Evolutionary conservation across 2,329 filamentous ascomycete species (phyloP), one percentile per base, ranked within the genome.

Genomic region (Mariannaea elegans): DNA sequence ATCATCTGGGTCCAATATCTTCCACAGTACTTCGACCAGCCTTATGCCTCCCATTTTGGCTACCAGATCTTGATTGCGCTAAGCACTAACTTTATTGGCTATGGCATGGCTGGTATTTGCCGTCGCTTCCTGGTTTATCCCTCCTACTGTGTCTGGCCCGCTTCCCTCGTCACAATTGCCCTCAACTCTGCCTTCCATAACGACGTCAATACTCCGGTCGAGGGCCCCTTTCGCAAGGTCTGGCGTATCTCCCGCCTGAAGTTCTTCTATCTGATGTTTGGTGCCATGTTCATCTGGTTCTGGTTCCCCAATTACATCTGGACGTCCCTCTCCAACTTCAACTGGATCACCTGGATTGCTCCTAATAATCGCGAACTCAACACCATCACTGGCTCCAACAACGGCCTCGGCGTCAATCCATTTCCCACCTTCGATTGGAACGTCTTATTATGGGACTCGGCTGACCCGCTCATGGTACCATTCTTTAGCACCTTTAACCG

Each of bases 401-500:
- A 79, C 9, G 80, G 81, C 16, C 67, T 82, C 14, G 80, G 80
- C 21, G 65, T 82, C 49, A 81, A 82, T 63, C 78, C 79, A 1
- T 75, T 78, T 51, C 78, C 80, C 3, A 82, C 80, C 3, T 81
- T 79, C 60, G 81, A 82, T 64, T 82, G 81, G 81, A 82, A 82
- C 63, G 70, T 80, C 42, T 63, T 81, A 18, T 75, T 80, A 3
- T 78, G 76, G 76, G 76, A 78, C 49, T 77, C 76, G 36, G 69
- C 76, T 64, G 79, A 81, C 56, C 79, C 79, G 1, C 74, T 81
- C 52, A 81, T 82, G 77, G 76, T 81, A 7, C 82, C 83, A 3
- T 83, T 82, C 68, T 84, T 87, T 74, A 84, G 84, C 24, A 88
- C 87, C 41, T 78, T 86, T 54, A 90, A 90, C 72, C 85, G 83